Percentiles rank a stretch among this genome's conserved stretches.
Evolutionary conservation across 768 basidiomycete genomes (phyloP).

Genomic region (Daedaleopsis nitida): DNA sequence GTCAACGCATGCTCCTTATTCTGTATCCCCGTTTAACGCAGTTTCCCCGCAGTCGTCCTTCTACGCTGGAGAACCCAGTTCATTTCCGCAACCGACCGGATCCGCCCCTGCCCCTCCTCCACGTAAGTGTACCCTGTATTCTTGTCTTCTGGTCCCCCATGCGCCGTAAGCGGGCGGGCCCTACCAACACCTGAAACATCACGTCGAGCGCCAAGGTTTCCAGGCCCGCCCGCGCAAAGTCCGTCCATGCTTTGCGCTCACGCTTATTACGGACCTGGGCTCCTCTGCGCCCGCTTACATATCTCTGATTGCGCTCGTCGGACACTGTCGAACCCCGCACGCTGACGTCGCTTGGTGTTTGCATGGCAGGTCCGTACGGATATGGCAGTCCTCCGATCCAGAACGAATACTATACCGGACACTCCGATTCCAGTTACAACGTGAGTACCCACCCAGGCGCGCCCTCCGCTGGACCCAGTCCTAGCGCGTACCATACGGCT

Average conservation of each 20-base stretch:
- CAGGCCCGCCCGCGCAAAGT: background rate
- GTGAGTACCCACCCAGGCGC: background rate
- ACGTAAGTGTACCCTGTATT: conserved; percentile 35
- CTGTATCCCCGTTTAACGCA: background rate
- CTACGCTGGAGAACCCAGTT: conserved; percentile 9
- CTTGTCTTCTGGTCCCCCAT: background rate
- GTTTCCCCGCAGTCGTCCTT: background rate
- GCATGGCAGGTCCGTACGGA: conserved; percentile 23
- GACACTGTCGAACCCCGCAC: background rate
- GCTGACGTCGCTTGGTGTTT: conserved; percentile 26
- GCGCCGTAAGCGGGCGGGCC: background rate
- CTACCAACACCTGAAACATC: background rate
- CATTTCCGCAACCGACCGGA: conserved; percentile 19
- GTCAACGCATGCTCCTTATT: background rate
- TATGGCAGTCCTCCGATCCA: conserved; percentile 27
- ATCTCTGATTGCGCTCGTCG: too few species aligned
- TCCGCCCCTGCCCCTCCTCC: conserved; percentile 36
- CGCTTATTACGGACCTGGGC: background rate
- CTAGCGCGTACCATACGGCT: background rate
- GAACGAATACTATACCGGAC: conserved; percentile 7
- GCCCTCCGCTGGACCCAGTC: background rate
- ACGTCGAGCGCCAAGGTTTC: background rate
- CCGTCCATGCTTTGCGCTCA: background rate
- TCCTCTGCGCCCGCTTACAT: background rate
- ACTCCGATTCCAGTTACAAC: background rate